A percentile compares a stretch with the other conserved stretches of the same genome.
phyloP scores from a whole-genome alignment of 2,329 filamentous ascomycete species.

The Neoascochyta sp. region DNA sequence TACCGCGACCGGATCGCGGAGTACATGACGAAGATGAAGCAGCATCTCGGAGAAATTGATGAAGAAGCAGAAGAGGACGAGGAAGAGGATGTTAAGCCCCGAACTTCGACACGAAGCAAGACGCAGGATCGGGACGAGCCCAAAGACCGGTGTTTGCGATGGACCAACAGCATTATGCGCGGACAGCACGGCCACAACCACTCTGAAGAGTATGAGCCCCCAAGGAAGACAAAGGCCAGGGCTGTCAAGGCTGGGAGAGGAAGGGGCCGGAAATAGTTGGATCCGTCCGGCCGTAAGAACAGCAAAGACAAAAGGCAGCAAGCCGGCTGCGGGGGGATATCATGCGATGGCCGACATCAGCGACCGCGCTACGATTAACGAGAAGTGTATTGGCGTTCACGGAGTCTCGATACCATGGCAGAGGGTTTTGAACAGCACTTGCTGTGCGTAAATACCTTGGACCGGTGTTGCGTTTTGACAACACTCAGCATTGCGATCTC shows the following conservation, averaged over 20 bases:
- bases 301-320: too few relatives aligned
- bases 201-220: slow-evolving; percentile 52
- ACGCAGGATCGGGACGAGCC: slow-evolving; percentile 53
- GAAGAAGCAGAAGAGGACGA: slow-evolving; percentile 49
- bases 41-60: slow-evolving; percentile 60
- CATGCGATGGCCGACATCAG: background rate
- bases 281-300: too few relatives aligned
- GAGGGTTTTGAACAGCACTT: too few relatives aligned
- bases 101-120: slow-evolving; percentile 62
- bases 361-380: slow-evolving; percentile 15
- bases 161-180: slow-evolving; percentile 62
- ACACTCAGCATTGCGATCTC: too few relatives aligned
- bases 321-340: background rate
- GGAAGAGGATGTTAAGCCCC: slow-evolving; percentile 47
- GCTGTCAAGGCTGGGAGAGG: slow-evolving; percentile 26
- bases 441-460: too few relatives aligned
- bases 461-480: background rate
- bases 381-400: slow-evolving; percentile 15
- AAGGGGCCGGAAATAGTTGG: slow-evolving; percentile 27
- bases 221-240: slow-evolving; percentile 45
- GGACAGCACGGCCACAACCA: slow-evolving; percentile 58
- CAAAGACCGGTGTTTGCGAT: slow-evolving; percentile 59
- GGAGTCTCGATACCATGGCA: slow-evolving; percentile 23
- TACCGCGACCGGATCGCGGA: slow-evolving; percentile 72
- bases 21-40: slow-evolving; percentile 75